These are phyloP conservation scores for Phytophthora fragariaefolia DNA, from an alignment of 352 stramenopile species.

Conservation along the genomic window DNA sequence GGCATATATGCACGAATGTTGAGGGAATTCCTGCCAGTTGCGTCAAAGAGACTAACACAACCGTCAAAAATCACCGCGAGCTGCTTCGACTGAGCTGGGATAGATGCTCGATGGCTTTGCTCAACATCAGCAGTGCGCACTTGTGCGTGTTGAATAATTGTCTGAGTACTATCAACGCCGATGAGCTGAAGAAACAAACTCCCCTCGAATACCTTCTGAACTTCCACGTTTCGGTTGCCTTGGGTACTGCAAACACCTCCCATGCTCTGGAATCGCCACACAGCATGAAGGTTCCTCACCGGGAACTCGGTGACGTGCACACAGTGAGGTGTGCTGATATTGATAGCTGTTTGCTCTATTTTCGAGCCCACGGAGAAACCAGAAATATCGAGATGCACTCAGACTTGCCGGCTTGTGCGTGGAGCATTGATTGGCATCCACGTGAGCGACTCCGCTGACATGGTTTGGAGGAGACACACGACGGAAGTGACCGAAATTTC, in stretches of 20 bases:
- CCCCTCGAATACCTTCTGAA: slow-evolving; percentile 57
- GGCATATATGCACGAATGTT: slow-evolving; percentile 45
- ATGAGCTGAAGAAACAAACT: slow-evolving; percentile 75
- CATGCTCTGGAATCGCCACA: slow-evolving; percentile 45
- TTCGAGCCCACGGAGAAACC: slow-evolving; percentile 8
- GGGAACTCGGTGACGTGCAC: slow-evolving; percentile 3
- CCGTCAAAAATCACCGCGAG: slow-evolving; percentile 68
- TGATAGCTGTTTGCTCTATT: slow-evolving; percentile 21
- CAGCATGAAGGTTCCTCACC: slow-evolving; percentile 14
- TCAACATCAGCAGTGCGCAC: slow-evolving; percentile 52
- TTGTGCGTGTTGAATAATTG: slow-evolving; percentile 56
- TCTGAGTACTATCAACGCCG: slow-evolving; percentile 51
- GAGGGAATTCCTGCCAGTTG: slow-evolving; percentile 49
- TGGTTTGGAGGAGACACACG: not conserved
- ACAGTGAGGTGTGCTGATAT: not conserved
- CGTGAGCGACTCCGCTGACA: not conserved
- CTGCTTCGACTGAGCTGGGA: slow-evolving; percentile 31
- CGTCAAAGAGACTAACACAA: slow-evolving; percentile 53
- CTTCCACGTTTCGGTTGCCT: slow-evolving; percentile 39
- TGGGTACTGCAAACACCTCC: slow-evolving; percentile 57
- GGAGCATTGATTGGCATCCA: no score
- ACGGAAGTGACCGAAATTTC: not conserved
- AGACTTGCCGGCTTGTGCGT: not conserved
- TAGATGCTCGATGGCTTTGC: slow-evolving; percentile 31
- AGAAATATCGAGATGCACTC: not conserved